Conservation (phyloP, 108 stramenopile genomes). For the Nannochloropsis salina region DNA sequence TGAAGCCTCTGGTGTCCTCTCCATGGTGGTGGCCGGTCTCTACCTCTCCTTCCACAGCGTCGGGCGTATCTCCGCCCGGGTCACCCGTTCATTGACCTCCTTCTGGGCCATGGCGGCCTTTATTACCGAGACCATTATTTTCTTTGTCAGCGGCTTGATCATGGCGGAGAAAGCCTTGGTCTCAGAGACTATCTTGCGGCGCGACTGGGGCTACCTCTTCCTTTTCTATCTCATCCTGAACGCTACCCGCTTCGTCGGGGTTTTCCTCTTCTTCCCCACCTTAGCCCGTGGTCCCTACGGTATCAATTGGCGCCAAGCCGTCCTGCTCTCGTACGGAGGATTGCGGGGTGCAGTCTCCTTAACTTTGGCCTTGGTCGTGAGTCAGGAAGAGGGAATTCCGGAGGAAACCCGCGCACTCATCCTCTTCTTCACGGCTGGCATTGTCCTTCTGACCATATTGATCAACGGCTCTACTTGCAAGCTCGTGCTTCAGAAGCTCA, state of each 20-base stretch:
- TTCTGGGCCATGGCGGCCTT: slow-evolving; percentile 75
- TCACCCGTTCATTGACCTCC: slow-evolving; percentile 30
- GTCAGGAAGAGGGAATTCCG: slow-evolving; percentile 22
- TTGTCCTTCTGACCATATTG: slow-evolving; percentile 57
- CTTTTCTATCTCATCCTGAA: slow-evolving; percentile 35
- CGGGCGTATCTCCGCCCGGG: slow-evolving; percentile 37
- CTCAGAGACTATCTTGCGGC: neutral
- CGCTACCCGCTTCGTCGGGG: slow-evolving; percentile 2
- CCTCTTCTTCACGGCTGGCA: slow-evolving; percentile 50
- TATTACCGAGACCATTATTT: slow-evolving; percentile 76
- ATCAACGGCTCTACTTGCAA: slow-evolving; percentile 50
- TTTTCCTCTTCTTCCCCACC: slow-evolving; percentile 77
- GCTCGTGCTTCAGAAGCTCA: slow-evolving; percentile 34
- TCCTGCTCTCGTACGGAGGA: slow-evolving; percentile 47
- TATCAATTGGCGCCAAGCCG: neutral
- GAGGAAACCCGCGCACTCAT: neutral
- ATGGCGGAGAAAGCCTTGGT: slow-evolving; percentile 14
- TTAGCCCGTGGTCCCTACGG: slow-evolving; percentile 33
- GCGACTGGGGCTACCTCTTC: slow-evolving; percentile 35
- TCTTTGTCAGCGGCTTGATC: slow-evolving; percentile 58
- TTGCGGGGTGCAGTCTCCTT: slow-evolving; percentile 57
- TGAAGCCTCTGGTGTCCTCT: slow-evolving; percentile 64
- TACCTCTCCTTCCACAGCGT: slow-evolving; percentile 28
- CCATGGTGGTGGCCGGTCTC: slow-evolving; percentile 64
- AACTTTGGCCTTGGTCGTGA: slow-evolving; percentile 48